Evolutionary conservation across 805 yeast genomes (phyloP), one percentile per base, ranked within the genome.

Genomic region (Saturnispora dispora): DNA sequence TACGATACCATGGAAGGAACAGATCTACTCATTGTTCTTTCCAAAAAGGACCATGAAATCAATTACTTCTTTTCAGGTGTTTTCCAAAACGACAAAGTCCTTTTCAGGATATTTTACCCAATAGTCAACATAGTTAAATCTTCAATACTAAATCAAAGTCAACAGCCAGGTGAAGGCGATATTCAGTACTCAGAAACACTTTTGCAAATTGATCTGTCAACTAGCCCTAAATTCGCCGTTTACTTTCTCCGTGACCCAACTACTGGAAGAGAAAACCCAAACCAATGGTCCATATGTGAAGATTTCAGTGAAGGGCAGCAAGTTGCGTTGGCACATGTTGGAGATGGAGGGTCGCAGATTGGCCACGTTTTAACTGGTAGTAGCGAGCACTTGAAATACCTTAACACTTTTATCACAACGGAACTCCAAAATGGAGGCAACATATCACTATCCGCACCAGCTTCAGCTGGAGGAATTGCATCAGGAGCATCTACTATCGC

Each of bases 251-350:
- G 78, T 58, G 78, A 79, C 17, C 73, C 74, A 48, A 63, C 61
- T 5, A 62, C 70, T 7, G 70, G 69, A 2, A 73, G 74, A 55
- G 71, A 75, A 39, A 71, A 75, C 55, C 64, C 74, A 23, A 82
- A 82, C 62, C 85, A 81, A 58, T 83, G 90, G 90, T 81, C 86
- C 1, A 81, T 84, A 25, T 85, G 91, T 65, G 91, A 84, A 52
- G 95, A 86, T 66, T 86, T 86, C 57, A 81, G 88, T 53, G 93
- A 85, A 59, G 90, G 87, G 13, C 88, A 83, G 60, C 91, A 85
- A 62, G 93, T 86, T 5, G 79, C 79, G 50, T 76, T 74, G 52
- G 91, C 93, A 0, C 79, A 71, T 61, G 69, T 73, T 30, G 73
- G 75, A 17, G 77, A 74, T 30, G 81, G 80, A 3, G 86, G 87